Percentiles rank a stretch among this genome's conserved stretches.
Conservation (phyloP, 2,329 filamentous ascomycete genomes). For the Tolypocladium tundrense region DNA sequence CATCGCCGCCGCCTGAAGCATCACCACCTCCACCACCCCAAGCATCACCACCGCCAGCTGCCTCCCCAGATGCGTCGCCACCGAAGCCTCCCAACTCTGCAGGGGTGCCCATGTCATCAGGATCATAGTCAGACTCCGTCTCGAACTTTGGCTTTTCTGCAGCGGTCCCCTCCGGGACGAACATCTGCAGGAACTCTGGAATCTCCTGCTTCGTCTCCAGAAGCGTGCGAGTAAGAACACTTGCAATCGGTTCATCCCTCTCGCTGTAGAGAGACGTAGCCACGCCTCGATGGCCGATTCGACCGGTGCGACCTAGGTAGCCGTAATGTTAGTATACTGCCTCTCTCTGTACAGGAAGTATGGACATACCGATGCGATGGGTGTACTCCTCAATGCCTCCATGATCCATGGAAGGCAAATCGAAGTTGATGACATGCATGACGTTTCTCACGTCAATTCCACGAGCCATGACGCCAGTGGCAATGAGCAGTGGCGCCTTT, state of each 20-base stretch:
- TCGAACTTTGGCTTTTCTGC: constrained; percentile 41
- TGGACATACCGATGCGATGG: constrained; percentile 73
- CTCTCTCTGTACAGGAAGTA: not conserved
- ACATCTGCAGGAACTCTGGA: constrained; percentile 68
- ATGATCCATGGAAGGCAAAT: constrained; percentile 62
- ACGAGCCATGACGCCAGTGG: constrained; percentile 78
- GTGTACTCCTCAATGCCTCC: constrained; percentile 92
- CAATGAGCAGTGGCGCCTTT: constrained; percentile 66
- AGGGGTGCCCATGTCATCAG: constrained; percentile 19
- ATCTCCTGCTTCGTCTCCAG: constrained; percentile 69
- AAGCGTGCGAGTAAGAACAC: constrained; percentile 68
- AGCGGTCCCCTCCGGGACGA: constrained; percentile 46
- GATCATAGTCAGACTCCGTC: constrained; percentile 43
- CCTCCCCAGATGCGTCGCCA: constrained; percentile 4
- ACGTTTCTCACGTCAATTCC: constrained; percentile 84
- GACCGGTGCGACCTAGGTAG: constrained; percentile 71
- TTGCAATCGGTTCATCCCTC: constrained; percentile 60
- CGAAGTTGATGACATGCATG: constrained; percentile 87
- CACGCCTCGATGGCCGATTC: constrained; percentile 78
- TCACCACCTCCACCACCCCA: constrained; percentile 3
- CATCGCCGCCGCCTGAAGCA: not conserved
- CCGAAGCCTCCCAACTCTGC: constrained; percentile 8
- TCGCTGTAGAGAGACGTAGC: constrained; percentile 87
- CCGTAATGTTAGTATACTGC: not conserved
- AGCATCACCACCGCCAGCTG: not conserved